phyloP scores from a whole-genome alignment of 225 moss, liverwort and hornwort genomes.

The Marchantia paleacea region DNA sequence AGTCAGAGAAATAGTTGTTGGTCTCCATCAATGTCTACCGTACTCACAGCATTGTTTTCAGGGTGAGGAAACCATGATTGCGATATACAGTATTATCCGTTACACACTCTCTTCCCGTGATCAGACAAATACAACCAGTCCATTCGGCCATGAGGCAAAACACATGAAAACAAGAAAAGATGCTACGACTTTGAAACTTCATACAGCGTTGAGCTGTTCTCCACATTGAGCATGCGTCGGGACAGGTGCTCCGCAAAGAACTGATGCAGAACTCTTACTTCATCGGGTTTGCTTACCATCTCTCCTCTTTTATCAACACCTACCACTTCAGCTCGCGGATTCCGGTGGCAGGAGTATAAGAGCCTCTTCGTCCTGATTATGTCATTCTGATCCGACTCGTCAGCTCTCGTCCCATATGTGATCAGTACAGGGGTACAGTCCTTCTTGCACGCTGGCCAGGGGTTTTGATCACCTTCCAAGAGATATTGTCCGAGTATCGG shows the following conservation, averaged over 20 bases:
- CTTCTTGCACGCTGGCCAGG: neutral
- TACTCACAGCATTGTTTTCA: no score
- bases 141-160: no score
- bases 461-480: neutral
- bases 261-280: constrained; percentile 10
- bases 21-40: no score
- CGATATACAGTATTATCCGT: no score
- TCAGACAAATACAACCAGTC: no score
- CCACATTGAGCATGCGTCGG: constrained; percentile 9
- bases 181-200: neutral
- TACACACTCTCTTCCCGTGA: no score
- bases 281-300: constrained; percentile 18
- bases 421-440: constrained; percentile 17
- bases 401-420: constrained; percentile 12
- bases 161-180: neutral
- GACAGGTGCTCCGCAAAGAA: constrained; percentile 17
- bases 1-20: no score
- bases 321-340: constrained; percentile 3
- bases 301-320: constrained; percentile 6
- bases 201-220: constrained; percentile 3
- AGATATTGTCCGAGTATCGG: neutral
- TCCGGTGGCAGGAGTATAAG: neutral
- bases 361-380: constrained; percentile 5
- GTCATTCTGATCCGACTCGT: neutral
- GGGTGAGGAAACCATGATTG: no score